These are phyloP conservation scores for Pueraria montana DNA, from an alignment of 306 rosid genomes.

Conservation along the genomic window DNA sequence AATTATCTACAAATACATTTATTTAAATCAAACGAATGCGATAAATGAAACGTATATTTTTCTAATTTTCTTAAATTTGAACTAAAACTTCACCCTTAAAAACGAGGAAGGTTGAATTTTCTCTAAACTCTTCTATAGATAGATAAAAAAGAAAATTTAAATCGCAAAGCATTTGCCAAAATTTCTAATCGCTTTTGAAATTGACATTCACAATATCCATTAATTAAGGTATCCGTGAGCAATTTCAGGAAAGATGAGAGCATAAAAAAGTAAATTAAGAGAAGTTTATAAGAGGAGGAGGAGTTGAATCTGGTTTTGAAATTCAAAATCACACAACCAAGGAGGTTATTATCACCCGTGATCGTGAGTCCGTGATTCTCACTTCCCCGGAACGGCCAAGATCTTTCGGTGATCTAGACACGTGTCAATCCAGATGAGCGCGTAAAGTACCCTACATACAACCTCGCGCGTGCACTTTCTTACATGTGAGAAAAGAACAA, in stretches of 20 bases:
- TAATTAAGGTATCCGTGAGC: background rate
- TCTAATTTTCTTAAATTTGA: no score
- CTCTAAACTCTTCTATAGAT: background rate
- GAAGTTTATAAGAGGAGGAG: background rate
- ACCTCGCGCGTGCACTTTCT: conserved; percentile 24
- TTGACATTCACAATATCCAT: background rate
- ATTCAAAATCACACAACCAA: conserved; percentile 27
- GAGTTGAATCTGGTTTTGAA: conserved; percentile 35
- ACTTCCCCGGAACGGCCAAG: background rate
- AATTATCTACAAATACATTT: no score
- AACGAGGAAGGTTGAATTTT: background rate
- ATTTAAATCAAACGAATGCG: no score
- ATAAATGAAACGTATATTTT: no score
- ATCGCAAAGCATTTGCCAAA: background rate
- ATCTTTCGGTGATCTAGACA: background rate
- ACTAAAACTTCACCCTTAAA: no score
- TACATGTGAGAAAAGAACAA: background rate
- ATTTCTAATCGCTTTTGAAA: background rate
- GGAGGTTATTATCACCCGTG: background rate
- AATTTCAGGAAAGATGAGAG: background rate
- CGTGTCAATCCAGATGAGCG: conserved; percentile 37
- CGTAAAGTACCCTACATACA: background rate
- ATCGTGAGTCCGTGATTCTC: background rate
- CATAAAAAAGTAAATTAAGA: conserved; percentile 1
- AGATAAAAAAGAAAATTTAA: background rate